Conservation (phyloP, 306 rosid species). For the Castanea mollissima region DNA sequence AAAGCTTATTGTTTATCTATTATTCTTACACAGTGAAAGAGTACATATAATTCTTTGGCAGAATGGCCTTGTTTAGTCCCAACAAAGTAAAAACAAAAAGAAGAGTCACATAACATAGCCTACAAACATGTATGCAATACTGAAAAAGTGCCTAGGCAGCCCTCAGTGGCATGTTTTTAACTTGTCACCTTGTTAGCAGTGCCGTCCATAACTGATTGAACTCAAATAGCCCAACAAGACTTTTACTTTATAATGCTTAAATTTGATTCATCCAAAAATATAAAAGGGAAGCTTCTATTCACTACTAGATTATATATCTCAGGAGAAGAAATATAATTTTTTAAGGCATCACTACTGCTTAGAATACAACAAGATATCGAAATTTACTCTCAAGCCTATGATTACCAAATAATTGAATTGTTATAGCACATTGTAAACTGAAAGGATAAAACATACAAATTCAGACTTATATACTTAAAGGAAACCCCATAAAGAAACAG, state of each 20-base stretch:
- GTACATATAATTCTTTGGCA: conserved; percentile 43
- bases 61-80: conserved; percentile 76
- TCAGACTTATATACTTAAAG: background rate
- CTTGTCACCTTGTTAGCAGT: background rate
- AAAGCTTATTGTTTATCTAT: background rate
- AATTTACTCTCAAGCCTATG: background rate
- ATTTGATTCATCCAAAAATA: background rate
- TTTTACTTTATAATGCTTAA: background rate
- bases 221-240: background rate
- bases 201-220: background rate
- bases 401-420: background rate
- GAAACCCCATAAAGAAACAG: background rate
- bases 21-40: background rate
- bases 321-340: background rate
- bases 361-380: background rate
- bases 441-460: background rate
- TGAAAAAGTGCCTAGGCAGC: background rate
- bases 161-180: background rate
- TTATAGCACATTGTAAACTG: background rate
- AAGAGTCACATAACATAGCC: conserved; percentile 1
- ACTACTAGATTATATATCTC: background rate
- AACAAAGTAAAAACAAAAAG: conserved; percentile 18
- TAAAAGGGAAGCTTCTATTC: background rate
- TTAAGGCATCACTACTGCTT: background rate
- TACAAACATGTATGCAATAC: background rate